These are phyloP conservation scores for Paramecium octaurelia DNA, from an alignment of 73 alveolate species.

Conservation along the genomic window DNA sequence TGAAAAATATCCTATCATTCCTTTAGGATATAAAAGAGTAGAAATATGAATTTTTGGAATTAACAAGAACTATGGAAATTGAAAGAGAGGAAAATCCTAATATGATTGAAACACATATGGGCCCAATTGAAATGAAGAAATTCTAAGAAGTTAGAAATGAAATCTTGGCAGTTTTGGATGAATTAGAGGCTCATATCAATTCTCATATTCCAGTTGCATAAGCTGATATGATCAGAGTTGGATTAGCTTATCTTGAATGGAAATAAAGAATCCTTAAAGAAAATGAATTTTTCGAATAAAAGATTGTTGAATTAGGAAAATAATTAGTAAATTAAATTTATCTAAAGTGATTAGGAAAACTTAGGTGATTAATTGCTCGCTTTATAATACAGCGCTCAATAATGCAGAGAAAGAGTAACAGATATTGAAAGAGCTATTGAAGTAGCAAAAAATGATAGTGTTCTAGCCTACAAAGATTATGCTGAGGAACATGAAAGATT, in stretches of 20 bases:
- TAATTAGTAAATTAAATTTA: neutral
- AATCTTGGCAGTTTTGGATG: conserved; percentile 18
- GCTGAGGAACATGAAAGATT: neutral
- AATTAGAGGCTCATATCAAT: conserved; percentile 12
- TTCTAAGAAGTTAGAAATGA: conserved; percentile 30
- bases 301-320: conserved; percentile 20
- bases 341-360: neutral
- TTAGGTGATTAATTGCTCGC: conserved; percentile 12
- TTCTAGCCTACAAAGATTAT: neutral
- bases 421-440: conserved; percentile 38
- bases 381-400: neutral
- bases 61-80: neutral
- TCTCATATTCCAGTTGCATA: conserved; percentile 13
- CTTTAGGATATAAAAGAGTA: neutral
- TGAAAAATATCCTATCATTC: conserved; percentile 23
- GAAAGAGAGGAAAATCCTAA: neutral
- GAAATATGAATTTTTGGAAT: conserved; percentile 23
- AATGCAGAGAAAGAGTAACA: conserved; percentile 15
- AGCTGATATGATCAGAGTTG: conserved; percentile 45
- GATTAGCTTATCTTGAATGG: conserved; percentile 38
- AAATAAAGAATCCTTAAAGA: conserved; percentile 24
- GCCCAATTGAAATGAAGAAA: conserved; percentile 34
- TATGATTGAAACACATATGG: conserved; percentile 23
- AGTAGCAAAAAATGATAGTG: conserved; percentile 15
- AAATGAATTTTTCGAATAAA: neutral